These are phyloP conservation scores for Carex myosuroides DNA, from an alignment of 176 grass and related monocot genomes.

Conservation along the genomic window DNA sequence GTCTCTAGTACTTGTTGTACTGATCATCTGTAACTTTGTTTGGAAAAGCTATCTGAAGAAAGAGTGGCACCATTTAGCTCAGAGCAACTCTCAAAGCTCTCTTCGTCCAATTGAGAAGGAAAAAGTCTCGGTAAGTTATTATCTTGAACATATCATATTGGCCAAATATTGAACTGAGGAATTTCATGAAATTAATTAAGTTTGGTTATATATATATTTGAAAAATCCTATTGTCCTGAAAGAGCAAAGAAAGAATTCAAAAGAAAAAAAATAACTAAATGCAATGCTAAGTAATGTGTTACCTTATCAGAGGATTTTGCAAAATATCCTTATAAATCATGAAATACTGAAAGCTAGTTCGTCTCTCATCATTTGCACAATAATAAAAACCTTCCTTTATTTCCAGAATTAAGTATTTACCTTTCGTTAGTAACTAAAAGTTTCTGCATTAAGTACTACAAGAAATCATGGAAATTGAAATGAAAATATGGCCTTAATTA, in stretches of 20 bases:
- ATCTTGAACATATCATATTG: neutral
- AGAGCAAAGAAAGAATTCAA: neutral
- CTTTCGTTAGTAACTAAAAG: neutral
- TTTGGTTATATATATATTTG: neutral
- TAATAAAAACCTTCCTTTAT: neutral
- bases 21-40: neutral
- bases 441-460: neutral
- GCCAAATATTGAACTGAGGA: neutral
- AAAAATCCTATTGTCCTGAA: neutral
- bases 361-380: neutral
- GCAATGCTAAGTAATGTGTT: neutral
- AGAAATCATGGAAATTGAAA: neutral
- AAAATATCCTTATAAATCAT: neutral
- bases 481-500: neutral
- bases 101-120: constrained; percentile 1
- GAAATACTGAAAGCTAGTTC: neutral
- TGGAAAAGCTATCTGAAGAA: constrained; percentile 13
- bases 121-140: constrained; percentile 11
- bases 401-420: neutral
- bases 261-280: neutral
- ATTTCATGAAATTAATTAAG: neutral
- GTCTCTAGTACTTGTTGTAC: neutral
- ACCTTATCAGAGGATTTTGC: neutral
- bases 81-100: neutral
- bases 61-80: constrained; percentile 2